phyloP scores from a whole-genome alignment of 2,329 filamentous ascomycete species.

The Neonectria magnoliae region DNA sequence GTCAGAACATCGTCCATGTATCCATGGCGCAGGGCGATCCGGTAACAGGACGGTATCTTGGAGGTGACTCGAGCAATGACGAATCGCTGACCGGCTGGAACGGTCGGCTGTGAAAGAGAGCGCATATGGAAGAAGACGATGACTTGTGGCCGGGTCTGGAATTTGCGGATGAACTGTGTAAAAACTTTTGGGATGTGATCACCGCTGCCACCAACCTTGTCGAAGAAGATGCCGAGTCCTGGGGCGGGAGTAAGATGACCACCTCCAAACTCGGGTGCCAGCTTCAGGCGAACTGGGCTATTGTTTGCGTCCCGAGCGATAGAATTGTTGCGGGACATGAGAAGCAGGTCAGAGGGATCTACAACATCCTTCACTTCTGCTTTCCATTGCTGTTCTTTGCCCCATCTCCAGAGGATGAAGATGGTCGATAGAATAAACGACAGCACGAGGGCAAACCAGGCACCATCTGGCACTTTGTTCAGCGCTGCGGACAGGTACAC shows the following conservation, averaged over 20 bases:
- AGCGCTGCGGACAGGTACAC: constrained; percentile 76
- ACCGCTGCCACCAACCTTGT: constrained; percentile 77
- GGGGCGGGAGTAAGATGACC: constrained; percentile 58
- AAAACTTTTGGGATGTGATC: constrained; percentile 56
- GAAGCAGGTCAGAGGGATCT: constrained; percentile 53
- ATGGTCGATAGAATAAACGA: constrained; percentile 69
- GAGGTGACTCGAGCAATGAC: constrained; percentile 52
- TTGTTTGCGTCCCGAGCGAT: constrained; percentile 31
- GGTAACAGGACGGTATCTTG: constrained; percentile 71
- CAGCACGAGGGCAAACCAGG: constrained; percentile 80
- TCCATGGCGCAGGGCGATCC: constrained; percentile 75
- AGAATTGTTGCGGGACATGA: constrained; percentile 40
- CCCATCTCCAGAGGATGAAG: constrained; percentile 81
- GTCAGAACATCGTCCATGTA: constrained; percentile 78
- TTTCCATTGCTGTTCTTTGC: constrained; percentile 80
- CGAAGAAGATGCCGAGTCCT: constrained; percentile 79
- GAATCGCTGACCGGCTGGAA: constrained; percentile 60
- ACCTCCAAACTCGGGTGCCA: constrained; percentile 54
- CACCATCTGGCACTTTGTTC: constrained; percentile 78
- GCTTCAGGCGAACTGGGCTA: constrained; percentile 36
- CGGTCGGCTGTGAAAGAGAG: constrained; percentile 67
- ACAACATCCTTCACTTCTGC: constrained; percentile 73
- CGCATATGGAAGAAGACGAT: constrained; percentile 81
- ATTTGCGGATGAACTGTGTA: constrained; percentile 77
- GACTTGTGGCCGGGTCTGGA: constrained; percentile 72